Evolutionary conservation across 2,329 filamentous ascomycete species (phyloP), one percentile per base, ranked within the genome.

Genomic region (Ceratocystis smalleyi): DNA sequence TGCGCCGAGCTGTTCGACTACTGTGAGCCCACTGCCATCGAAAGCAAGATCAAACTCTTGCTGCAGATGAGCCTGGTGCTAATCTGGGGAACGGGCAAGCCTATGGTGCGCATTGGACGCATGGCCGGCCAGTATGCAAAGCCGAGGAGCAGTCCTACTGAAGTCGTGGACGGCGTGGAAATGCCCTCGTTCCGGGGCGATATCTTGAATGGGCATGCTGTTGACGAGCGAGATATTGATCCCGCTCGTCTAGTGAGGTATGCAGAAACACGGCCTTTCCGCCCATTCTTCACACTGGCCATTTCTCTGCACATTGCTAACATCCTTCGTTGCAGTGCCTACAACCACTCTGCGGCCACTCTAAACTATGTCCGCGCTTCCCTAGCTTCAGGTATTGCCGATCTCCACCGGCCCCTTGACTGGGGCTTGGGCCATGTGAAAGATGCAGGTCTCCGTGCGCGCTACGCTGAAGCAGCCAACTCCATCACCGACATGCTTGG

Each of bases 101-200:
- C 89, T 5, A 91, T 99, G 3, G 90, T 99, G 59, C 85, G 94
- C 69, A 95, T 99, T 71, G 94, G 90, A 17, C 85, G 94, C 67
- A 96, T 97, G 85, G 94, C 94, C 12, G 94, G 94, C 2, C 94
- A 99, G 78, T 99, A 96, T 72, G 94, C 94, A 35, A 99, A 99
- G 76, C 94, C 92, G 1, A 81, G 94, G 65, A 96, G 90, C 3
- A 95, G 87, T 70, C 88, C 92, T 0, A 91, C 84, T 45, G 94
- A 99, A 77, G 81, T 84, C 1, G 77, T 95, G 61, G 79, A 95
- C 68, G 91, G 91, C 62, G 83, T 83, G 66, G 83, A 90, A 71
- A 87, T 96, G 64, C 88, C 89, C 3, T 94, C 89, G 51, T 99
- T 97, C 80, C 82, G 94, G 62, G 94, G 94, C 17, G 94, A 99